Percentiles rank a stretch among this genome's conserved stretches.
phyloP scores from a whole-genome alignment of 2,329 filamentous ascomycete species.

The Calycina herbarum region DNA sequence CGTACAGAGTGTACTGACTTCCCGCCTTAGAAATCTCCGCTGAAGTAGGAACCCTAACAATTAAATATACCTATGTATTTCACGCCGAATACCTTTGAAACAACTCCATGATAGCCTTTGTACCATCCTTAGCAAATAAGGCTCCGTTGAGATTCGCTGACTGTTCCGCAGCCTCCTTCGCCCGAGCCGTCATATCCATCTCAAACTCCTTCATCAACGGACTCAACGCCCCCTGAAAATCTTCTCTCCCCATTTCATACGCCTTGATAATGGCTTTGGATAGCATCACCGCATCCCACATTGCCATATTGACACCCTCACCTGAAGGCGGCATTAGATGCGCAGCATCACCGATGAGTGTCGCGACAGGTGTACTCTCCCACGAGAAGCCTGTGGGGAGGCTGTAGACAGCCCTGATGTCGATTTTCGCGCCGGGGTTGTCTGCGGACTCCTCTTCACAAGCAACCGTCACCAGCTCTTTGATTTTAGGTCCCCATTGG shows the following conservation, averaged over 20 bases:
- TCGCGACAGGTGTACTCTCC: constrained; percentile 39
- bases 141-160: neutral
- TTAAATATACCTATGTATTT: too few relatives aligned
- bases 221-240: neutral
- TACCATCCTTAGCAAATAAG: neutral
- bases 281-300: constrained; percentile 44
- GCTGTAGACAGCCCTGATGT: constrained; percentile 32
- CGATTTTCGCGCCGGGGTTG: constrained; percentile 6
- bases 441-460: constrained; percentile 20
- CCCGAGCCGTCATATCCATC: neutral
- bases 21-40: neutral
- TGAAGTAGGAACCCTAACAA: too few relatives aligned
- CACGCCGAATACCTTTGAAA: neutral
- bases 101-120: neutral
- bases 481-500: constrained; percentile 26
- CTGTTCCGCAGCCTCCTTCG: neutral
- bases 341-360: constrained; percentile 52
- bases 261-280: constrained; percentile 14
- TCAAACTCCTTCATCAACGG: constrained; percentile 9
- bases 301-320: constrained; percentile 42
- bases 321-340: constrained; percentile 50
- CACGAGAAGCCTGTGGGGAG: constrained; percentile 21
- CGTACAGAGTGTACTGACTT: too few relatives aligned
- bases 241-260: neutral
- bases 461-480: constrained; percentile 23